phyloP scores from a whole-genome alignment of 176 grass and related monocot species.

The Luzula sylvatica region DNA sequence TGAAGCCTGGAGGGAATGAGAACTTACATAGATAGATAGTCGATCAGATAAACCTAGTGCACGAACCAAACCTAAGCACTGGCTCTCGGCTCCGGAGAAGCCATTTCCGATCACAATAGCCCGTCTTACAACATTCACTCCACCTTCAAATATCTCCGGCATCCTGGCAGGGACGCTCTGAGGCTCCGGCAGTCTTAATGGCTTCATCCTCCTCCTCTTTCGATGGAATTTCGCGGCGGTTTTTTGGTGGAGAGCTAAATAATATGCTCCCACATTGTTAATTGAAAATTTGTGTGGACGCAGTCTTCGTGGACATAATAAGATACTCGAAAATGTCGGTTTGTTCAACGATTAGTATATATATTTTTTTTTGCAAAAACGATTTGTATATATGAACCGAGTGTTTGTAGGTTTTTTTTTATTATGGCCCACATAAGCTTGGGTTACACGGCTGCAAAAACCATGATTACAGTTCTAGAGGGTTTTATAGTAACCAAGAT shows the following conservation, averaged over 20 bases:
- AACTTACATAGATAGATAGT: conserved; percentile 57
- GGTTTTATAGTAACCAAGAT: no score
- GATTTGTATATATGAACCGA: no score
- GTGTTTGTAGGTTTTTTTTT: no score
- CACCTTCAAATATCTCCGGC: conserved; percentile 78
- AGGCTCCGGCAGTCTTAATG: conserved; percentile 79
- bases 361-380: no score
- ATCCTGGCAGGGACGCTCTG: conserved; percentile 39
- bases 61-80: conserved; percentile 77
- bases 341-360: no score
- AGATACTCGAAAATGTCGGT: no score
- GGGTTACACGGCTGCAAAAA: neutral
- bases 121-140: conserved; percentile 45
- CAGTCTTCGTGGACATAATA: no score
- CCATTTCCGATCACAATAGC: conserved; percentile 78
- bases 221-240: neutral
- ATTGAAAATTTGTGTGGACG: no score
- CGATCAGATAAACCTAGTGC: conserved; percentile 70
- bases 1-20: neutral
- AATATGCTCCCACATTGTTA: no score
- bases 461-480: neutral
- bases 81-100: conserved; percentile 66
- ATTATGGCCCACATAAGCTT: no score
- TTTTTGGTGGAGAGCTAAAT: no score
- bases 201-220: conserved; percentile 38